A percentile compares a stretch with the other conserved stretches of the same genome.
Conservation (phyloP, 179 eudicot species). For the Corrigiola litoralis region DNA sequence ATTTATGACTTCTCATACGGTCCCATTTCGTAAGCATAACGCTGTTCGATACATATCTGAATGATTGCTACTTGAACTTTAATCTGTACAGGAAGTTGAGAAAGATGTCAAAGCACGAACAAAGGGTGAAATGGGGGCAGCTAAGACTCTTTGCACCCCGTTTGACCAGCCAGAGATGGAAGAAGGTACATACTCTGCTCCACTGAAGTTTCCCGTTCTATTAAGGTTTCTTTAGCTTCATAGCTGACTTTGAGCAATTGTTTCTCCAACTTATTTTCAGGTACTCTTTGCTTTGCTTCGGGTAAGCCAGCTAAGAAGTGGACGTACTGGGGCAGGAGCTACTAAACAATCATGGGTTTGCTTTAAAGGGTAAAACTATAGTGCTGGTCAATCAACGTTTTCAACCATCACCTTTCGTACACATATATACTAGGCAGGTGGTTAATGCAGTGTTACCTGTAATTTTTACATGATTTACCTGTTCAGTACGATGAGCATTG, state of each 20-base stretch:
- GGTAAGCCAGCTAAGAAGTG: slow-evolving; percentile 95
- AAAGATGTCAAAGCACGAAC: slow-evolving; percentile 91
- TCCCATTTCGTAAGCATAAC: too few relatives aligned
- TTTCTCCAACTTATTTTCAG: slow-evolving; percentile 26
- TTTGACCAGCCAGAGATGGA: slow-evolving; percentile 87
- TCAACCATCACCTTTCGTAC: too few relatives aligned
- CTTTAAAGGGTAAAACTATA: background rate
- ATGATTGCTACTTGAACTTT: background rate
- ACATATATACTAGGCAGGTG: too few relatives aligned
- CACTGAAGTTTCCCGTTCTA: background rate
- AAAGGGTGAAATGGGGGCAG: slow-evolving; percentile 96
- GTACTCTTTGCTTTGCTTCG: slow-evolving; percentile 85
- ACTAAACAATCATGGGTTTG: slow-evolving; percentile 23
- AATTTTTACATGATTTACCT: too few relatives aligned
- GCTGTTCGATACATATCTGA: background rate
- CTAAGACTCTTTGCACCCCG: slow-evolving; percentile 91
- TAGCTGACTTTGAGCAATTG: background rate
- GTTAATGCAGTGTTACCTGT: too few relatives aligned
- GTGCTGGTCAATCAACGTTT: background rate
- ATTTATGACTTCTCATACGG: too few relatives aligned
- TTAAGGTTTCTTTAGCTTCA: background rate
- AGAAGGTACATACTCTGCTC: slow-evolving; percentile 51
- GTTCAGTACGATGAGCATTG: too few relatives aligned
- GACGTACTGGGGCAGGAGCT: slow-evolving; percentile 97
- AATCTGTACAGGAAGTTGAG: slow-evolving; percentile 73